Conservation (phyloP, 257 asterid genomes). For the Agastache rugosa region DNA sequence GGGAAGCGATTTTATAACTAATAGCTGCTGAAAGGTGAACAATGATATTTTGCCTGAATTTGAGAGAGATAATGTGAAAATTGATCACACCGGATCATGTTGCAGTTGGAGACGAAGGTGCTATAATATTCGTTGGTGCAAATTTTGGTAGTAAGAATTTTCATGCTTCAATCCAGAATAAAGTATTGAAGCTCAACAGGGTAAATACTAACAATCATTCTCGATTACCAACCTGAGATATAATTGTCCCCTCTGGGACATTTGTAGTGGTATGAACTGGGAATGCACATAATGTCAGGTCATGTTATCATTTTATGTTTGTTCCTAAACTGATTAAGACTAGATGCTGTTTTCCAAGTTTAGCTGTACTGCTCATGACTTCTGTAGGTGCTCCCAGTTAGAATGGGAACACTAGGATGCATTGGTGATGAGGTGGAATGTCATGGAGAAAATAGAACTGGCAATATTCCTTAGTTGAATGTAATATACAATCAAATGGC, state of each 20-base stretch:
- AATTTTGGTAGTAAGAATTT: background rate
- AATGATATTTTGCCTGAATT: slow-evolving; percentile 1
- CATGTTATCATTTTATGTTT: background rate
- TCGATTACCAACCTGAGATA: background rate
- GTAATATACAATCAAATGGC: background rate
- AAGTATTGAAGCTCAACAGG: background rate
- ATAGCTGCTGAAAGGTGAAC: background rate
- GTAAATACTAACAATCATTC: background rate
- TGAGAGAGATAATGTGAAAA: background rate
- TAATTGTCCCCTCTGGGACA: background rate
- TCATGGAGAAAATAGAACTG: background rate
- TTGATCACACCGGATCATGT: background rate
- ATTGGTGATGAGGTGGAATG: background rate
- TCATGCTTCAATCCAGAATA: background rate
- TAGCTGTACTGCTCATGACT: background rate
- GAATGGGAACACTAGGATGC: background rate
- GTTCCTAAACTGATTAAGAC: background rate
- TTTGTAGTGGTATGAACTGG: background rate
- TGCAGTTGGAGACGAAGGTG: background rate
- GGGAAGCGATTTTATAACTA: background rate
- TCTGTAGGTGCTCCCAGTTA: background rate
- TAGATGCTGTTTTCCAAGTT: background rate
- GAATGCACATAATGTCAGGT: background rate
- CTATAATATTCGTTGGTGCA: background rate
- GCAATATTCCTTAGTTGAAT: background rate